Base-by-base conservation (phyloP, 768 basidiomycete species). In the Boletus sp. region DNA sequence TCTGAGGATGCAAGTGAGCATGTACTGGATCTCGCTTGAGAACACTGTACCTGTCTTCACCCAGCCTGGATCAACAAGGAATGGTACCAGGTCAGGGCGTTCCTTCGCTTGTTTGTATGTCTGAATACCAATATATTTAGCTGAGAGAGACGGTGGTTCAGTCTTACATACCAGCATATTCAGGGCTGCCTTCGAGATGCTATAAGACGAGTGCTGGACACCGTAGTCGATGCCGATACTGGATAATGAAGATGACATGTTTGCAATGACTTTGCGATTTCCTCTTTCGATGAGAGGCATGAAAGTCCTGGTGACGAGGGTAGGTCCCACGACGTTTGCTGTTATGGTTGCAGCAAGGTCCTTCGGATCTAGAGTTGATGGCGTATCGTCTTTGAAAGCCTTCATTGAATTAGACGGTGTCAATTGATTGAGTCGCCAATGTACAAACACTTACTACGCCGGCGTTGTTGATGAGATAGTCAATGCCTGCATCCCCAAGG, bases 401-500 rank as follows among this genome's bases (percentile, higher is more conserved):
- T 72, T 33, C 12, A 18, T 7, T 37, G 37, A 37, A 15, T 37
- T 10, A 11, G 37, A 18, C 2, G n/a, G 15, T 12, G 46, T 46
- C 40, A 30, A 35, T 18, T 17, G 33, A 35, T 12, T 5, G 7
- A 17, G 17, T 9, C n/a, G 36, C 5, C n/a, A 30, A 17, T 12
- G 12, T 24, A 37, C 14, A 37, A 37, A 14, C 9, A 66, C 75
- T 48, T 53, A 75, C 75, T 35, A 75, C 59, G 0, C 64, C 76
- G 3, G 76, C 75, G 50, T 75, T 76, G 64, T 76, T 78, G 54
- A 75, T 57, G 20, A 78, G 64, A 50, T 75, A 77, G 61, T 78
- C 74, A 7, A 78, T 59, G 11, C 76, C 74, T 2, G 48, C 30
- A 20, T 37, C 45, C 2, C 45, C 41, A 7, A 64, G 50, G 37